Conservation (phyloP, 441 rosid genomes). For the Corymbia calophylla region DNA sequence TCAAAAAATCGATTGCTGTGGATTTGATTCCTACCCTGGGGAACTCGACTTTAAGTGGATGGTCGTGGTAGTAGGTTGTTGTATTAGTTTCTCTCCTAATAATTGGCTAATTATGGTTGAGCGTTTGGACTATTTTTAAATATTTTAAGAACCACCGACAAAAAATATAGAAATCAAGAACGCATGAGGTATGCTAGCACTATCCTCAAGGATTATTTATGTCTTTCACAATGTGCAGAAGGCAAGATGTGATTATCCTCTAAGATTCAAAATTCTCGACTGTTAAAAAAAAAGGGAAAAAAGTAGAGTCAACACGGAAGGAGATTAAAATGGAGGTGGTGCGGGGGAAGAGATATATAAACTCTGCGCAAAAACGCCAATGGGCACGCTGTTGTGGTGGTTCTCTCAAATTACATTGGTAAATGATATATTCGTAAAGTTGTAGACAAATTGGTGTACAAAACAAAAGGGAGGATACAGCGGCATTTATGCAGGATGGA, state of each 20-base stretch:
- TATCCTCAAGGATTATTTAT: no score
- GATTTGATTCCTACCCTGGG: rapidly evolving
- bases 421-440: background rate
- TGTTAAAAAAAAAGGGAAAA: no score
- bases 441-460: background rate
- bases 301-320: no score
- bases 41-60: background rate
- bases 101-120: background rate
- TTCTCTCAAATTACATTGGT: background rate
- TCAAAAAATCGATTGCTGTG: background rate
- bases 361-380: background rate
- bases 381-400: background rate
- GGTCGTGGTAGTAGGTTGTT: background rate
- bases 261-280: no score
- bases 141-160: background rate
- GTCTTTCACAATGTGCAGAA: no score
- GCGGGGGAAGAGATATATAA: no score
- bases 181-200: rapidly evolving
- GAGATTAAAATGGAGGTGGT: no score
- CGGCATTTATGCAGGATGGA: no score
- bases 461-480: background rate
- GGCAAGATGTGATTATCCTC: background rate
- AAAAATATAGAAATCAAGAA: no score
- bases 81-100: background rate
- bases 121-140: rapidly evolving